Evolutionary conservation across 2,329 filamentous ascomycete genomes (phyloP), one percentile per base, ranked within the genome.

Genomic region (Paraconiothyrium sp.): DNA sequence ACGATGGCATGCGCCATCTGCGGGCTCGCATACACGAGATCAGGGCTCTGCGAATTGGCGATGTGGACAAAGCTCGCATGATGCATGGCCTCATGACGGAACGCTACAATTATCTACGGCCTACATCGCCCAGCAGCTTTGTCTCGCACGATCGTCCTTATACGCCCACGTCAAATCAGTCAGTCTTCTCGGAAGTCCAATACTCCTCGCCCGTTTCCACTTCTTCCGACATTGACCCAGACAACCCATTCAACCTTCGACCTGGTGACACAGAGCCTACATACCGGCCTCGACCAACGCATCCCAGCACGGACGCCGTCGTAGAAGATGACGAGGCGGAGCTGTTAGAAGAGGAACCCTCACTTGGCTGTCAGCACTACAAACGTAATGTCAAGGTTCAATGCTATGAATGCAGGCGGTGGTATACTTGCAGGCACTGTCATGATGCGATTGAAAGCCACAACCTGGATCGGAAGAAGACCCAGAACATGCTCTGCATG

Each of bases 401-500:
- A 80, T 99, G 95, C 78, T 92, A 88, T 67, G 90, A 91, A 30
- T 99, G 95, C 80, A 88, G 90, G 70, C 90, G 87, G 72, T 99
- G 95, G 95, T 96, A 97, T 74, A 92, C 94, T 0, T 99, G 95
- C 76, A 90, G 95, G 20, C 90, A 98, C 74, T 99, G 95, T 74
- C 95, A 99, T 74, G 93, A 99, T 76, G 87, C 89, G 52, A 86
- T 83, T 9, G 92, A 97, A 72, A 89, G 92, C 68, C 93, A 97
- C 76, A 84, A 83, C 62, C 83, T 99, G 59, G 88, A 94, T 69
- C 88, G 95, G 55, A 90, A 89, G 69, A 91, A 92, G 70, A 99
- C 94, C 8, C 90, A 90, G 77, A 91, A 97, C 72, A 99, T 99
- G 95, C 86, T 99, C 6, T 99, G 95, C 78, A 99, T 99, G 95